These are phyloP conservation scores for Westerdykella aurantiaca DNA, from an alignment of 2,329 filamentous ascomycete genomes.

Conservation along the genomic window DNA sequence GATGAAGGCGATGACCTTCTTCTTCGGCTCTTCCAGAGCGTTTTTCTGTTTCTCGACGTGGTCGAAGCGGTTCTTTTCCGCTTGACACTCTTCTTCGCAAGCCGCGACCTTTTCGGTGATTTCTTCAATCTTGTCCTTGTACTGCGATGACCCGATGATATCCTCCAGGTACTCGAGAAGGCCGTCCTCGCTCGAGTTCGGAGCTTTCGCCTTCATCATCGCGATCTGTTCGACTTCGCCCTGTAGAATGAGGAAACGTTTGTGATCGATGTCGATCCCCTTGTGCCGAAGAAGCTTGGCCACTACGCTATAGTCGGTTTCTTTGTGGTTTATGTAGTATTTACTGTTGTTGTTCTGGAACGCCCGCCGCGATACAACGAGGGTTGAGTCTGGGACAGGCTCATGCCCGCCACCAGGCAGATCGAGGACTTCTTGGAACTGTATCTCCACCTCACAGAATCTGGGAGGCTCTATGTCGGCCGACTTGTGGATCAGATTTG, in stretches of 20 bases:
- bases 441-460: slow-evolving; percentile 90
- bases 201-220: slow-evolving; percentile 97
- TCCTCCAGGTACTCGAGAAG: slow-evolving; percentile 95
- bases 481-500: slow-evolving; percentile 95
- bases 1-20: slow-evolving; percentile 83
- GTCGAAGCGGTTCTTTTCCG: slow-evolving; percentile 92
- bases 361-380: slow-evolving; percentile 83
- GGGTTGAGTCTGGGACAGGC: slow-evolving; percentile 67
- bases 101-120: slow-evolving; percentile 83
- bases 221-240: slow-evolving; percentile 98
- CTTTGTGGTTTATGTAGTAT: slow-evolving; percentile 90
- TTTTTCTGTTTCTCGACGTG: slow-evolving; percentile 98
- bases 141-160: slow-evolving; percentile 97
- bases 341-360: slow-evolving; percentile 99
- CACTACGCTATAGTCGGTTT: slow-evolving; percentile 87
- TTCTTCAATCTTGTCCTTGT: slow-evolving; percentile 95
- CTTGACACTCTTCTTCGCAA: slow-evolving; percentile 88
- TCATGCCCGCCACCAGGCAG: slow-evolving; percentile 68
- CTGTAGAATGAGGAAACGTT: slow-evolving; percentile 93
- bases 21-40: slow-evolving; percentile 89
- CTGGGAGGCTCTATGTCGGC: slow-evolving; percentile 79
- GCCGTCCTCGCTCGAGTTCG: slow-evolving; percentile 91
- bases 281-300: slow-evolving; percentile 79
- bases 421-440: slow-evolving; percentile 94
- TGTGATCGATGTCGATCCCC: slow-evolving; percentile 94